Base-by-base conservation (phyloP, 2,329 filamentous ascomycete genomes). In the Gnomoniopsis smithogilvyi region DNA sequence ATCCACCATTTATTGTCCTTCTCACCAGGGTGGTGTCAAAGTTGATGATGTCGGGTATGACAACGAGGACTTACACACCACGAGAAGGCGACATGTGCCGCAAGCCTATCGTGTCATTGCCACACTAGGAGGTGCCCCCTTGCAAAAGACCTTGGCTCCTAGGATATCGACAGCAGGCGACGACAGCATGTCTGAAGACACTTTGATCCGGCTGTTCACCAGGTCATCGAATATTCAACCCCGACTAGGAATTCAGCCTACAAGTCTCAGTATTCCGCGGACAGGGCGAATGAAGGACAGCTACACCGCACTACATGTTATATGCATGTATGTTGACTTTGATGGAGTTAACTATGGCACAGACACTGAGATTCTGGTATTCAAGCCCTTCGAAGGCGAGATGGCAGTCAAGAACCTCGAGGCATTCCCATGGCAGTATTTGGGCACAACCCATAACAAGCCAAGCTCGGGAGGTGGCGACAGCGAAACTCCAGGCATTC, bases 311-410 rank as follows among this genome's bases (percentile, higher is more conserved):
- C 10, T 55, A 12, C 47, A 17, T 30, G 6, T 55, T 11, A 26
- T 47, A 6, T 55, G 43, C 30, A 47, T 47, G 12, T 55, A 30
- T 11, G 26, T 38, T 24, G 2, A 36, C 2, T 55, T 55, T 11
- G 52, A 55, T 15, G 52, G 52, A 2, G 6, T 45, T 1, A 33
- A 26, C 2, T 55, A 47, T 26, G 47, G 26, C 3, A 22, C 52
- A 1, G 52, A 22, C 1, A 22, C 43, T 10, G 67, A 68, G 0
- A 47, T 54, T 1, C 67, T 72, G 24, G 43, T 60, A 0, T 66
- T 73, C 52, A 63, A 61, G 10, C 65, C 67, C 0, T 73, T 66
- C 30, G 66, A 71, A 2, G 64, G 66, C 1, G 58, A 66, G 17
- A 57, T 64, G 8, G 62, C 62, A 0, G 64, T 72, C 3, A 64